Evolutionary conservation across 2,329 filamentous ascomycete genomes (phyloP).

Genomic region (Colletotrichum destructivum): DNA sequence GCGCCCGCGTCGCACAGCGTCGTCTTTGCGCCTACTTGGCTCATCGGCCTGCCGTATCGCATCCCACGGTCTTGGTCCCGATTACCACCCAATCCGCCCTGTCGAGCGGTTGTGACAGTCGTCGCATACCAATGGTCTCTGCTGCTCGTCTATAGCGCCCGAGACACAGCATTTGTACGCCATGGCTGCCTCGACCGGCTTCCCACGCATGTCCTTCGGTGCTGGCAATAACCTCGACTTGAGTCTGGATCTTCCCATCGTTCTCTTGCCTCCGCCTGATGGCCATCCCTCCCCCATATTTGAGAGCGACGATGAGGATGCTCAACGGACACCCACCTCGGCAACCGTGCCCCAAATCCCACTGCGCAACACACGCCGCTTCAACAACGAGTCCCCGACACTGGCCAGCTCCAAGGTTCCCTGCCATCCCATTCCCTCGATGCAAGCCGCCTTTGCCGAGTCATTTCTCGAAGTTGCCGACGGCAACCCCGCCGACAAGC

Average conservation of each 20-base stretch:
- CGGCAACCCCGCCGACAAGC: slow-evolving; percentile 62
- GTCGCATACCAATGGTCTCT: slow-evolving; percentile 39
- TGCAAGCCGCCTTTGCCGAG: slow-evolving; percentile 88
- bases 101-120: slow-evolving; percentile 33
- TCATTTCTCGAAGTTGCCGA: slow-evolving; percentile 81
- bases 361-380: slow-evolving; percentile 32
- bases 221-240: slow-evolving; percentile 40
- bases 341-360: slow-evolving; percentile 37
- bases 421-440: slow-evolving; percentile 79
- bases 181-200: slow-evolving; percentile 42
- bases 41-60: slow-evolving; percentile 27
- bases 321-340: slow-evolving; percentile 41
- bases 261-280: slow-evolving; percentile 40
- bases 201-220: slow-evolving; percentile 43
- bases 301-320: slow-evolving; percentile 39
- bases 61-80: slow-evolving; percentile 28
- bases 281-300: slow-evolving; percentile 23
- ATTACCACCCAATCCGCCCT: slow-evolving; percentile 20
- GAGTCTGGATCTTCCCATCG: slow-evolving; percentile 39
- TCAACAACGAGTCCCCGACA: slow-evolving; percentile 32
- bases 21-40: slow-evolving; percentile 4
- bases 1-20: slow-evolving; percentile 37
- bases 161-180: slow-evolving; percentile 31
- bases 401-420: slow-evolving; percentile 50
- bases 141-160: slow-evolving; percentile 23